Conservation (phyloP, 1,139 yeast species). For the Oligophagozyma castellii region DNA sequence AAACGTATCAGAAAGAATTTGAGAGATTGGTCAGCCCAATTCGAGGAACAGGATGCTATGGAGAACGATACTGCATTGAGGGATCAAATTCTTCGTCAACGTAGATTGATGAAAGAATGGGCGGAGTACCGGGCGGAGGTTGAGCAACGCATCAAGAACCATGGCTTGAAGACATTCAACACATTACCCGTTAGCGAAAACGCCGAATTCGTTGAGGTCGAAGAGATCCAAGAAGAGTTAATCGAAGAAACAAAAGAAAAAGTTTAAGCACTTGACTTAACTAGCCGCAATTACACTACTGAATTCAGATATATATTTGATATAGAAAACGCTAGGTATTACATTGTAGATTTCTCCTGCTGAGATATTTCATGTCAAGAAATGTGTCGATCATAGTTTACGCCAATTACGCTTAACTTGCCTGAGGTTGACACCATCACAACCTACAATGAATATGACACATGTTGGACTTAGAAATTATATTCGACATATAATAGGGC, state of each 20-base stretch:
- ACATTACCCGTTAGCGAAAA: constrained; percentile 31
- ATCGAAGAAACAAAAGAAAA: constrained; percentile 54
- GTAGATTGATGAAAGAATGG: constrained; percentile 80
- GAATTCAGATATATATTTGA: no score
- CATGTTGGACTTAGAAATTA: no score
- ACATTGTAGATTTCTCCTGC: no score
- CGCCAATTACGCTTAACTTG: no score
- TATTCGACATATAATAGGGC: no score
- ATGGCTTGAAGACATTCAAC: constrained; percentile 13
- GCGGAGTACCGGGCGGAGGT: constrained; percentile 45
- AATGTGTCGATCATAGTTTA: no score
- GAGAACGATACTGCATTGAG: constrained; percentile 89
- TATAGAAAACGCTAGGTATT: no score
- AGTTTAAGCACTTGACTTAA: no score
- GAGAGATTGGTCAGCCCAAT: constrained; percentile 81
- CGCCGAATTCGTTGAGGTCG: constrained; percentile 23
- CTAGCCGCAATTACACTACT: no score
- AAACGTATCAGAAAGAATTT: constrained; percentile 85
- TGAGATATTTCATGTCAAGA: no score
- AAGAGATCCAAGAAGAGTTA: constrained; percentile 38
- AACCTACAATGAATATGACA: no score
- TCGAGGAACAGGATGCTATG: constrained; percentile 93
- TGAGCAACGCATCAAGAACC: constrained; percentile 6
- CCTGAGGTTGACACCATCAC: no score
- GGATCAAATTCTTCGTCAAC: constrained; percentile 78